These are phyloP conservation scores for Lachnellula arida DNA, from an alignment of 2,329 filamentous ascomycete genomes.

Conservation along the genomic window DNA sequence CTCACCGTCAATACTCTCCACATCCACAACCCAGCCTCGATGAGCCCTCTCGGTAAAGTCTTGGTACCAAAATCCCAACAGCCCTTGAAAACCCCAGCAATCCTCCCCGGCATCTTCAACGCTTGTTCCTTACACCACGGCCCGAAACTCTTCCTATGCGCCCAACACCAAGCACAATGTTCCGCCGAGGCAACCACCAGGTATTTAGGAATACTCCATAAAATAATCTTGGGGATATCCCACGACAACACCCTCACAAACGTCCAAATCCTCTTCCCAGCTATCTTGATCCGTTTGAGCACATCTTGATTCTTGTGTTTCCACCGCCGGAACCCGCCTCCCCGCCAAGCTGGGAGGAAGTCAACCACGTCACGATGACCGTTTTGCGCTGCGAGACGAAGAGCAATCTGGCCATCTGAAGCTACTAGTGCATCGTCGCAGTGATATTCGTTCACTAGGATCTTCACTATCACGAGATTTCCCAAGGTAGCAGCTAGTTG, in stretches of 20 bases:
- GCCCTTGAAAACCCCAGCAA: conserved; percentile 11
- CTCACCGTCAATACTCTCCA: conserved; percentile 11
- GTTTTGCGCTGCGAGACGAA: conserved; percentile 40
- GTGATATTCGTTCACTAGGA: conserved; percentile 37
- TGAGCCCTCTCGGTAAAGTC: conserved; percentile 20
- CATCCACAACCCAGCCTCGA: conserved; percentile 12
- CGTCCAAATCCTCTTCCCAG: conserved; percentile 20
- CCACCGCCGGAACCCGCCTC: conserved; percentile 38
- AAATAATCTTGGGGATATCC: conserved; percentile 28
- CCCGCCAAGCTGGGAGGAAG: conserved; percentile 38
- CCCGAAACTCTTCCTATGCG: conserved; percentile 26
- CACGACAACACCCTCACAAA: conserved; percentile 31
- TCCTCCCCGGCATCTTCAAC: conserved; percentile 25
- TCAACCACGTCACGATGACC: conserved; percentile 41
- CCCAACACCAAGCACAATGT: conserved; percentile 21
- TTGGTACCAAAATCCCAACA: conserved; percentile 5
- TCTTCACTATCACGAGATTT: conserved; percentile 37
- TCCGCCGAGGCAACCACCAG: conserved; percentile 24
- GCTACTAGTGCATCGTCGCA: conserved; percentile 42
- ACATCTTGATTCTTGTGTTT: conserved; percentile 31
- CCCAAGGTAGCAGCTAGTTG: conserved; percentile 41
- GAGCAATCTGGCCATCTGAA: conserved; percentile 41
- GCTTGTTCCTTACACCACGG: conserved; percentile 32
- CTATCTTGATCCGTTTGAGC: conserved; percentile 25
- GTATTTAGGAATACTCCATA: conserved; percentile 25